Percentiles rank a stretch among this genome's conserved stretches.
Evolutionary conservation across 345 rosid species (phyloP).

Genomic region (Microthlaspi erraticum): DNA sequence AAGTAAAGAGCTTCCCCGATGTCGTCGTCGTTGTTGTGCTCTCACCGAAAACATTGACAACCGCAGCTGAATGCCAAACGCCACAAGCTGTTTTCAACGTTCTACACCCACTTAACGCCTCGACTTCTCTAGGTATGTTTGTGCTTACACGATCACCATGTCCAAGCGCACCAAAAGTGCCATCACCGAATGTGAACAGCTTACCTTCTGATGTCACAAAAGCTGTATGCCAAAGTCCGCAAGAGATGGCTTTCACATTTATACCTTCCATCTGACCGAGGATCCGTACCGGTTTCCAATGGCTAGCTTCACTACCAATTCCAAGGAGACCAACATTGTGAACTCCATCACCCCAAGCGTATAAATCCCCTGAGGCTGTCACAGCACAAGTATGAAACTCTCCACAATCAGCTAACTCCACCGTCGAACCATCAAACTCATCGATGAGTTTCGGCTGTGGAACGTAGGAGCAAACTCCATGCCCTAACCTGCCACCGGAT

Average conservation of each 20-base stretch:
- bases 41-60: constrained; percentile 52
- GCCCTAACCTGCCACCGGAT: constrained; percentile 69
- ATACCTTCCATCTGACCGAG: constrained; percentile 61
- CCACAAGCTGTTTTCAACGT: constrained; percentile 60
- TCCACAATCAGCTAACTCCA: constrained; percentile 67
- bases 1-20: constrained; percentile 62
- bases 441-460: constrained; percentile 61
- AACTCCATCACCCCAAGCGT: constrained; percentile 64
- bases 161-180: constrained; percentile 69
- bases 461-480: constrained; percentile 58
- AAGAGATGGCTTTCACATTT: constrained; percentile 55
- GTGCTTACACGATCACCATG: constrained; percentile 61
- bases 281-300: constrained; percentile 58
- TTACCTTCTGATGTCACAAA: constrained; percentile 59
- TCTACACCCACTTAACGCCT: constrained; percentile 54
- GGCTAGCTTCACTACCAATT: constrained; percentile 52
- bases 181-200: constrained; percentile 71
- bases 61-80: constrained; percentile 75
- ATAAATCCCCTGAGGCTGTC: constrained; percentile 61
- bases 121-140: constrained; percentile 62
- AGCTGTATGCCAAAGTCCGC: constrained; percentile 78
- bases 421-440: constrained; percentile 49
- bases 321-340: constrained; percentile 57
- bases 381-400: constrained; percentile 69
- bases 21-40: constrained; percentile 14